These are phyloP conservation scores for Trametes sp. DNA, from an alignment of 1,284 basidiomycete genomes.

Conservation along the genomic window DNA sequence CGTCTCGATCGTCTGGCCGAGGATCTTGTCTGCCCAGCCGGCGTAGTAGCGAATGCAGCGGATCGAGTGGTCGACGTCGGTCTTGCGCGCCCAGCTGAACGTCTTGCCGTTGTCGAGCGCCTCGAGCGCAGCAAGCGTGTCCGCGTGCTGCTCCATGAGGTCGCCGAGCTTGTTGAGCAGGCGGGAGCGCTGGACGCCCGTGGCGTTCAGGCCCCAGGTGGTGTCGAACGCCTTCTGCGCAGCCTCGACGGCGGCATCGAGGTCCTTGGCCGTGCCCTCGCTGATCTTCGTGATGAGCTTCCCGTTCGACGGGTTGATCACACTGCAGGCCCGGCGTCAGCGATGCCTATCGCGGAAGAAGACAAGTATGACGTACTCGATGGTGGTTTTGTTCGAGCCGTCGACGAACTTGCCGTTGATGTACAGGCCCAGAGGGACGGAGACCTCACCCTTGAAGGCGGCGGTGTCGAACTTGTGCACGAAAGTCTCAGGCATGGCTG, in stretches of 20 bases:
- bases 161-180: constrained; percentile 77
- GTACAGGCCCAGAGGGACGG: constrained; percentile 79
- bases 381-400: constrained; percentile 68
- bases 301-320: constrained; percentile 86
- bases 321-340: constrained; percentile 49
- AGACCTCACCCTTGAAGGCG: constrained; percentile 74
- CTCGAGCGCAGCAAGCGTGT: constrained; percentile 82
- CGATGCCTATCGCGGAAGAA: constrained; percentile 1
- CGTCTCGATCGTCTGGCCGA: constrained; percentile 84
- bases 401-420: constrained; percentile 84
- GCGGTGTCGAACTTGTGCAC: constrained; percentile 70
- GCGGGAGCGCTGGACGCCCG: constrained; percentile 70
- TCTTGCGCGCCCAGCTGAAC: constrained; percentile 73
- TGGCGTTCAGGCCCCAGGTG: constrained; percentile 73
- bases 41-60: constrained; percentile 76
- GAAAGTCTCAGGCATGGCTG: constrained; percentile 50
- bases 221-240: constrained; percentile 83
- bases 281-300: constrained; percentile 73
- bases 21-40: constrained; percentile 89
- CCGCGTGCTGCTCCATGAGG: constrained; percentile 74
- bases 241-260: constrained; percentile 79
- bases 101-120: constrained; percentile 81
- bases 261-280: constrained; percentile 73
- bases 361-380: constrained; percentile 61
- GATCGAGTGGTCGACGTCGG: constrained; percentile 78